phyloP scores from a whole-genome alignment of 495 filamentous ascomycete species.

The Tuber microsphaerosporum region DNA sequence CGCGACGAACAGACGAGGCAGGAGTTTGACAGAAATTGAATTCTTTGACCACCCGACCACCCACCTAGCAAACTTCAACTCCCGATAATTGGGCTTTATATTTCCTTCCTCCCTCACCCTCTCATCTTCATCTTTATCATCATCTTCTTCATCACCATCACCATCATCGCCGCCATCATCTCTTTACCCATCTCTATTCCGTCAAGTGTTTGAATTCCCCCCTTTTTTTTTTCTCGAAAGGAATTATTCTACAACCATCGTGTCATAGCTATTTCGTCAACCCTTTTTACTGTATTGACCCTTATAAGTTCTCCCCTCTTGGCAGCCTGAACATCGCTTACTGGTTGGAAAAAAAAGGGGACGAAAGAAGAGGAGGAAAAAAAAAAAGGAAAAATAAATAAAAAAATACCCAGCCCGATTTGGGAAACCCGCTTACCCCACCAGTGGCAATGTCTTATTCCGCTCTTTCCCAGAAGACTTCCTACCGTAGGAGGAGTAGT shows the following conservation, averaged over 20 bases:
- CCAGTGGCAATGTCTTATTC: slow-evolving; percentile 26
- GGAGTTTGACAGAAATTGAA: background rate
- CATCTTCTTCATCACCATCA: background rate
- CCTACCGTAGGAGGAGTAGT: slow-evolving; percentile 12
- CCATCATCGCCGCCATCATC: background rate
- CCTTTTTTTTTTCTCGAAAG: background rate
- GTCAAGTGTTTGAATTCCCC: background rate
- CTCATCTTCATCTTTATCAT: background rate
- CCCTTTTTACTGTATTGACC: background rate
- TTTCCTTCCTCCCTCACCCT: background rate
- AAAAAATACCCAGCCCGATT: background rate
- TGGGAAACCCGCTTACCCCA: background rate
- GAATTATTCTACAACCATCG: background rate
- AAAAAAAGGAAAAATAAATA: background rate
- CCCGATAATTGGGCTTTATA: background rate
- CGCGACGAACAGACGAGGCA: background rate
- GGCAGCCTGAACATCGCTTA: background rate
- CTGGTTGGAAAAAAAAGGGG: background rate
- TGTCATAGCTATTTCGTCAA: background rate
- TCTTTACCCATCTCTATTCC: background rate
- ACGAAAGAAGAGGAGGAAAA: background rate
- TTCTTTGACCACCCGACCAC: background rate
- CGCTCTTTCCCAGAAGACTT: slow-evolving; percentile 15
- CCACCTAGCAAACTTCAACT: slow-evolving; percentile 1
- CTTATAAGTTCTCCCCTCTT: background rate